Evolutionary conservation across 352 stramenopile species (phyloP).

Genomic region (Phytopythium aichiense): DNA sequence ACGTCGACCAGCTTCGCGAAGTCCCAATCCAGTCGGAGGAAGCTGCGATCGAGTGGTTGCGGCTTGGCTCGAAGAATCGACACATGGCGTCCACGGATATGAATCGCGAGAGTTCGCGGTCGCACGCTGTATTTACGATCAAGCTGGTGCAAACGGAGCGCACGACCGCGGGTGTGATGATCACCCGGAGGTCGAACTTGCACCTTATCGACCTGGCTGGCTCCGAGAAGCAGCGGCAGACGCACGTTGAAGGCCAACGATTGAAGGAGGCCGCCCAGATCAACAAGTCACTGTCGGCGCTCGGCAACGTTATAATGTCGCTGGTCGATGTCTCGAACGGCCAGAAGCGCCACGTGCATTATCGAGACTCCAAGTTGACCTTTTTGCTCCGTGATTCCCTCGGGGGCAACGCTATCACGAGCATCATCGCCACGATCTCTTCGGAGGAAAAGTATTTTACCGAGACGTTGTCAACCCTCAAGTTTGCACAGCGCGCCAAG

Average conservation of each 20-base stretch:
- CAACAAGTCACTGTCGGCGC: conserved; percentile 85
- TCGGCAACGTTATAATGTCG: conserved; percentile 89
- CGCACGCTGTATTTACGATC: conserved; percentile 97
- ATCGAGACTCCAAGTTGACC: conserved; percentile 85
- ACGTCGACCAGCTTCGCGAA: conserved; percentile 76
- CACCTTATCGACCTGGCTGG: conserved; percentile 87
- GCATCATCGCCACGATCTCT: conserved; percentile 78
- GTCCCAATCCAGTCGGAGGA: conserved; percentile 53
- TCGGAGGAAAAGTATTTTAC: conserved; percentile 81
- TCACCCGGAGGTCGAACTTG: conserved; percentile 72
- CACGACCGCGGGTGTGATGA: conserved; percentile 45
- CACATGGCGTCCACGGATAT: conserved; percentile 96
- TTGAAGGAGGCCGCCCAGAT: conserved; percentile 89
- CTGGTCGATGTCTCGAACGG: conserved; percentile 84
- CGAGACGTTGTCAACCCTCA: conserved; percentile 84
- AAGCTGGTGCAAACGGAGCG: conserved; percentile 85
- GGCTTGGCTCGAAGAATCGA: conserved; percentile 79
- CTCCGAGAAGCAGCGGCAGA: conserved; percentile 86
- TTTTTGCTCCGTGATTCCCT: conserved; percentile 77
- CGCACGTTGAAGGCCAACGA: conserved; percentile 65
- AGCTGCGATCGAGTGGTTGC: conserved; percentile 72
- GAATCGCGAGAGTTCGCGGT: conserved; percentile 96
- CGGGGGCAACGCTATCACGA: conserved; percentile 85
- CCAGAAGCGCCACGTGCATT: conserved; percentile 77
- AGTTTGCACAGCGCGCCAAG: conserved; percentile 86